Base-by-base conservation (phyloP, 208 protist genomes). In the Trypanosoma melophagium region DNA sequence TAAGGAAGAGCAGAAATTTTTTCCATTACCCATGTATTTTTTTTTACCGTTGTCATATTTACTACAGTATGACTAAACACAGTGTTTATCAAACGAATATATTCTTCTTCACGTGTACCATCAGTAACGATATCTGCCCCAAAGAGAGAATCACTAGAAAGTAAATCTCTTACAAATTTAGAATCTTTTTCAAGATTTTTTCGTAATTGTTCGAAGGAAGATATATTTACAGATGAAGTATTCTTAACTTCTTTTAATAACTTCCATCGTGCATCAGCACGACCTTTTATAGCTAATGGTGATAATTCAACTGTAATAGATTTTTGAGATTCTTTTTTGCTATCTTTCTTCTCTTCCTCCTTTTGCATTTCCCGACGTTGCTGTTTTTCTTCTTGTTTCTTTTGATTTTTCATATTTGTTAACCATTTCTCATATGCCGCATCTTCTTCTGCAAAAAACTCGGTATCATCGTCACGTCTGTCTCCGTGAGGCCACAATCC, bases 371-470 rank as follows among this genome's bases (percentile, higher is more conserved):
- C 49, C 38, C 51, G 4, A 16, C 44, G 60, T 19, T 52, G 41
- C 60, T 64, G 52, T 31, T 51, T 24, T 28, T 56, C 7, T n/a
- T 59, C 7, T 35, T 56, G 51, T 42, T 22, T 55, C 45, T 55
- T 61, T 42, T 47, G 13, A 1, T 47, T 10, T 10, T 47, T 41
- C 17, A 41, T 49, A n/a, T 53, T 50, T 2, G 21, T 7, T n/a
- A 55, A 8, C 86, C 86, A 92, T 59, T 68, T 38, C 10, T 42
- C 69, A 35, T 71, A 72, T 0, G 66, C 76, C 4, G 47, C 55
- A 59, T 93, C 85, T 54, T 93, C 87, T 4, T 55, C 60, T 0
- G 55, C 41, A 50, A 89, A 93, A 22, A 93, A 89, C 0, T 40
- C 61, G 16, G 71, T 76, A 41, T 86, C 80, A 16, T 76, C 59